phyloP scores from a whole-genome alignment of 257 asterid species.

The Solanum raphanifolium region DNA sequence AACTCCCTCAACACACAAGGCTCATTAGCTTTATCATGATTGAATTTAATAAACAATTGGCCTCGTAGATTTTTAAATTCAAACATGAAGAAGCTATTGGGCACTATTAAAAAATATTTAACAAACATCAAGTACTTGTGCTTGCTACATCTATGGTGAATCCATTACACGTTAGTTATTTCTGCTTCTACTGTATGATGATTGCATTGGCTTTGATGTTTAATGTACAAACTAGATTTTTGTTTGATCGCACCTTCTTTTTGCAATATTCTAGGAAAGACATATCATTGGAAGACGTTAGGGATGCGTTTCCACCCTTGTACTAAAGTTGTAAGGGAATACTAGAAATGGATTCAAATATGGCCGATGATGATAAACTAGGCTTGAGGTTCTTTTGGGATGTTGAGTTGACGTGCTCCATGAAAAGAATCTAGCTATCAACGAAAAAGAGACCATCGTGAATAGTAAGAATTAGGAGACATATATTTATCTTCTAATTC shows the following conservation, averaged over 20 bases:
- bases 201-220: too few species aligned
- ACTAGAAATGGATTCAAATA: constrained; percentile 21
- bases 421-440: constrained; percentile 53
- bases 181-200: too few species aligned
- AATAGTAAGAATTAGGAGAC: constrained; percentile 52
- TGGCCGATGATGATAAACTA: constrained; percentile 15
- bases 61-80: too few species aligned
- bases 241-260: constrained; percentile 36
- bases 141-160: too few species aligned
- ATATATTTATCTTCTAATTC: constrained; percentile 37
- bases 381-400: constrained; percentile 59
- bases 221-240: too few species aligned
- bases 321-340: constrained; percentile 75
- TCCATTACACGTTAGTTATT: too few species aligned
- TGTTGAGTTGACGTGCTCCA: constrained; percentile 56
- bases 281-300: constrained; percentile 54
- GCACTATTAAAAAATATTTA: too few species aligned
- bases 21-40: too few species aligned
- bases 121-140: too few species aligned
- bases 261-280: constrained; percentile 43
- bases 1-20: too few species aligned
- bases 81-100: too few species aligned
- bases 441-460: constrained; percentile 39
- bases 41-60: too few species aligned
- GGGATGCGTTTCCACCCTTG: neutral